phyloP scores from a whole-genome alignment of 768 basidiomycete genomes.

The Daedaleopsis nitida region DNA sequence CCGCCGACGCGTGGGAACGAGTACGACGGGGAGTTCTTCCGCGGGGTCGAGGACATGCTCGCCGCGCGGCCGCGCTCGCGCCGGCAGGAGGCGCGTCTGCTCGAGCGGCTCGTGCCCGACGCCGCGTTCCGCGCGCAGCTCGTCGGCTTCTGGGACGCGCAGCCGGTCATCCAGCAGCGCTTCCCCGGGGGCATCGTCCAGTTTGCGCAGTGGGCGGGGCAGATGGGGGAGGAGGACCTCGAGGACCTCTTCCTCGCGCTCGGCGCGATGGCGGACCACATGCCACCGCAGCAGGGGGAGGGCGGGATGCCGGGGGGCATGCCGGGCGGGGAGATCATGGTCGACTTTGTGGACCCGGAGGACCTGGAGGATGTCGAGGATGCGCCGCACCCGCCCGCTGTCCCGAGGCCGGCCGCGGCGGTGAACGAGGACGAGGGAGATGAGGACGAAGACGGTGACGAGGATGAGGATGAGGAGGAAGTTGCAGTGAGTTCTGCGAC shows the following conservation, averaged over 20 bases:
- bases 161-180: slow-evolving; percentile 53
- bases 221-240: slow-evolving; percentile 46
- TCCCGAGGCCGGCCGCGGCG: slow-evolving; percentile 28
- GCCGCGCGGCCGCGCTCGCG: slow-evolving; percentile 40
- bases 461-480: slow-evolving; percentile 47
- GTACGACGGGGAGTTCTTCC: slow-evolving; percentile 81
- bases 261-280: slow-evolving; percentile 38
- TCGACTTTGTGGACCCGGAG: slow-evolving; percentile 33
- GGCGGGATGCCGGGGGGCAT: slow-evolving; percentile 47
- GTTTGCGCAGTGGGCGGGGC: slow-evolving; percentile 55
- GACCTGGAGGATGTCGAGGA: slow-evolving; percentile 45
- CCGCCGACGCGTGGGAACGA: slow-evolving; percentile 57
- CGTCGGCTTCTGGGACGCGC: slow-evolving; percentile 58
- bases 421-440: slow-evolving; percentile 34
- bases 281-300: slow-evolving; percentile 28
- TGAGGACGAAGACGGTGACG: slow-evolving; percentile 37
- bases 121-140: slow-evolving; percentile 57
- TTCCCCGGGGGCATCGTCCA: slow-evolving; percentile 70
- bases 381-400: slow-evolving; percentile 44
- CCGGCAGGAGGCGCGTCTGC: slow-evolving; percentile 50
- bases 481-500: slow-evolving; percentile 45
- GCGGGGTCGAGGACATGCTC: slow-evolving; percentile 56
- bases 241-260: slow-evolving; percentile 59
- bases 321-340: slow-evolving; percentile 37
- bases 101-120: slow-evolving; percentile 63